phyloP scores from a whole-genome alignment of 768 basidiomycete genomes.

The Mrakia frigida region DNA sequence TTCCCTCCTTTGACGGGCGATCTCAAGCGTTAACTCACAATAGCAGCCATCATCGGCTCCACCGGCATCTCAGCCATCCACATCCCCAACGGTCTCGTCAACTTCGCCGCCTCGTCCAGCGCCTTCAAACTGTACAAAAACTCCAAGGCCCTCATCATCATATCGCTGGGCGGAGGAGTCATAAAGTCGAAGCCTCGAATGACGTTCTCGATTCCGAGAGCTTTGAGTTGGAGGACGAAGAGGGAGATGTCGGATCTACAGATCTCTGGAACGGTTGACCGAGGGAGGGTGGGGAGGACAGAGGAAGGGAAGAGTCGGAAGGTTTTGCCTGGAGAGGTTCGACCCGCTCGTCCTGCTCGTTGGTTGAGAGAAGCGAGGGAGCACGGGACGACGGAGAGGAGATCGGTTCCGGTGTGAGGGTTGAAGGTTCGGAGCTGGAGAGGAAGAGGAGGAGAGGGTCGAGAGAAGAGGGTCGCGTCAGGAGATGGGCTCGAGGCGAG shows the following conservation, averaged over 20 bases:
- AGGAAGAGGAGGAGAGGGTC: neutral
- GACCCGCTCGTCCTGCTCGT: constrained; percentile 88
- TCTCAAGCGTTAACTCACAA: constrained; percentile 61
- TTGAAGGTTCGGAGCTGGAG: constrained; percentile 81
- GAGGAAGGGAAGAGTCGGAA: constrained; percentile 79
- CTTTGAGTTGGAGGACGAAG: constrained; percentile 87
- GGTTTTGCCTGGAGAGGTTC: constrained; percentile 85
- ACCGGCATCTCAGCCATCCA: constrained; percentile 91
- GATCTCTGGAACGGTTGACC: constrained; percentile 79
- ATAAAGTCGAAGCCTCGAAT: constrained; percentile 93
- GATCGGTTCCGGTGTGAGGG: constrained; percentile 74
- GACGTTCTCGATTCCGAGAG: constrained; percentile 87
- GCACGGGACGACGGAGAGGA: constrained; percentile 73
- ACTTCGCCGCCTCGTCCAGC: constrained; percentile 66
- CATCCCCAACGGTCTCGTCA: constrained; percentile 69
- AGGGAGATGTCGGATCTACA: constrained; percentile 84
- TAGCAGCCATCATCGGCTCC: constrained; percentile 87
- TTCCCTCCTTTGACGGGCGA: neutral
- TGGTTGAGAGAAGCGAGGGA: constrained; percentile 88
- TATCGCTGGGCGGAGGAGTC: constrained; percentile 76
- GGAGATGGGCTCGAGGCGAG: too few relatives aligned
- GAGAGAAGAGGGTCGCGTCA: too few relatives aligned
- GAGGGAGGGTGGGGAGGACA: constrained; percentile 57
- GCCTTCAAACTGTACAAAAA: constrained; percentile 73
- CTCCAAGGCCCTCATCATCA: constrained; percentile 78